These are phyloP conservation scores for Lodderomyces orthopsilosis DNA, from an alignment of 1,139 yeast species.

Conservation along the genomic window DNA sequence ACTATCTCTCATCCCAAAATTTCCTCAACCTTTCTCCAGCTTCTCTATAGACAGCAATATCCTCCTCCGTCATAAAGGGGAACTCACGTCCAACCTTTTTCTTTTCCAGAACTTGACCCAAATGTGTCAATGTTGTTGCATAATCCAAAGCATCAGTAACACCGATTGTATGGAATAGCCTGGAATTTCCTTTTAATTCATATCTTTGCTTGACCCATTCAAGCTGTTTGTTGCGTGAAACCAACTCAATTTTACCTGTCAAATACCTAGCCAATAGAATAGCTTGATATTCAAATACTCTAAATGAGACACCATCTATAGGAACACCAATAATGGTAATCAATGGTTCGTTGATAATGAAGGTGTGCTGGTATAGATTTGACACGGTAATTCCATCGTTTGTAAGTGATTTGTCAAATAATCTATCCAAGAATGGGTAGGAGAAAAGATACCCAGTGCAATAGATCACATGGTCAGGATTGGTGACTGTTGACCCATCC, in stretches of 20 bases:
- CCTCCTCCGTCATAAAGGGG: conserved; percentile 29
- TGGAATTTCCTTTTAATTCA: conserved; percentile 24
- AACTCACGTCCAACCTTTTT: conserved; percentile 29
- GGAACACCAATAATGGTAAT: conserved; percentile 41
- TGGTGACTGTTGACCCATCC: conserved; percentile 24
- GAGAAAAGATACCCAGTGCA: conserved; percentile 47
- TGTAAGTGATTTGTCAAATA: conserved; percentile 23
- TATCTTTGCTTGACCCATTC: conserved; percentile 30
- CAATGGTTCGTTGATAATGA: conserved; percentile 35
- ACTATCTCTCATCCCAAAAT: conserved; percentile 14
- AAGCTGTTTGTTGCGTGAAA: conserved; percentile 26
- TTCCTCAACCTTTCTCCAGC: conserved; percentile 21
- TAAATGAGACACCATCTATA: conserved; percentile 36
- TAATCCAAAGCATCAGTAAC: conserved; percentile 22
- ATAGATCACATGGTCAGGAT: conserved; percentile 38
- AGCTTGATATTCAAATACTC: conserved; percentile 46
- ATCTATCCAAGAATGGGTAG: conserved; percentile 37
- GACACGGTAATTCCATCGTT: conserved; percentile 30
- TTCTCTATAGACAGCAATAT: conserved; percentile 19
- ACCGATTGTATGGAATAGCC: conserved; percentile 44
- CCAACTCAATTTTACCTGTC: conserved; percentile 31
- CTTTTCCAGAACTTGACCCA: conserved; percentile 27
- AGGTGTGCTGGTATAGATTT: conserved; percentile 37
- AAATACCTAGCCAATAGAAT: conserved; percentile 32
- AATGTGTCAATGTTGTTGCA: conserved; percentile 19